phyloP scores from a whole-genome alignment of 2,329 filamentous ascomycete genomes.

The Hypoxylon sp. region DNA sequence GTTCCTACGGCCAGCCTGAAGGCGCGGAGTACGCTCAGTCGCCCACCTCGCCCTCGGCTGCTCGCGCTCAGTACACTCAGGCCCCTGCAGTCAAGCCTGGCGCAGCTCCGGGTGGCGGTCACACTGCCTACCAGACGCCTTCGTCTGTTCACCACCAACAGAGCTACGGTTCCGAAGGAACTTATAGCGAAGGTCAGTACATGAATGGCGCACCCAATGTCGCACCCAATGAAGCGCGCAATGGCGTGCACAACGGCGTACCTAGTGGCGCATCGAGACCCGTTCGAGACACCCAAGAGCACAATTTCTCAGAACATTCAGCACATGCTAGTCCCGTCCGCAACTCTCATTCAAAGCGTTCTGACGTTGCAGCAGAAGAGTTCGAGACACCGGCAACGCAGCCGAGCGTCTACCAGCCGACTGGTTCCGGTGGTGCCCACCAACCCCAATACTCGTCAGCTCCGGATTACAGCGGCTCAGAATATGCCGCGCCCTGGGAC shows the following conservation, averaged over 20 bases:
- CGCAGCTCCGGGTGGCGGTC: constrained; percentile 54
- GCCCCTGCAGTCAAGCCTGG: constrained; percentile 59
- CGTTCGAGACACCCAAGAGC: constrained; percentile 70
- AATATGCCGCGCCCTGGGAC: constrained; percentile 80
- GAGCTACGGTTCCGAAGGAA: constrained; percentile 70
- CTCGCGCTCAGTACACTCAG: constrained; percentile 56
- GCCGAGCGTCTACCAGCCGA: constrained; percentile 51
- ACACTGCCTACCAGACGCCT: constrained; percentile 58
- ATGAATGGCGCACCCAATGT: constrained; percentile 63
- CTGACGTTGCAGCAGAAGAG: constrained; percentile 68
- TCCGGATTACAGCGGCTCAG: constrained; percentile 75
- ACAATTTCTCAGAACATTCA: constrained; percentile 52
- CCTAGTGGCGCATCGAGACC: constrained; percentile 61
- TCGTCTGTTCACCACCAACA: constrained; percentile 58
- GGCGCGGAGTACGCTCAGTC: constrained; percentile 51
- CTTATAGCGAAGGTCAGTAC: constrained; percentile 79
- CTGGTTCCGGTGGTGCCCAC: constrained; percentile 41
- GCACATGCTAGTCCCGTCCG: constrained; percentile 60
- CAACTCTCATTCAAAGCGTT: constrained; percentile 60
- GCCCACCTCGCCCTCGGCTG: constrained; percentile 45
- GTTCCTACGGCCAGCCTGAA: constrained; percentile 51
- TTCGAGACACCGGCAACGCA: constrained; percentile 67
- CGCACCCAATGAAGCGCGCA: constrained; percentile 3
- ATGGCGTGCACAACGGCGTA: constrained; percentile 61
- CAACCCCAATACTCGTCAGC: constrained; percentile 54